Conservation (phyloP, 306 rosid species). For the Dalbergia cochinchinensis region DNA sequence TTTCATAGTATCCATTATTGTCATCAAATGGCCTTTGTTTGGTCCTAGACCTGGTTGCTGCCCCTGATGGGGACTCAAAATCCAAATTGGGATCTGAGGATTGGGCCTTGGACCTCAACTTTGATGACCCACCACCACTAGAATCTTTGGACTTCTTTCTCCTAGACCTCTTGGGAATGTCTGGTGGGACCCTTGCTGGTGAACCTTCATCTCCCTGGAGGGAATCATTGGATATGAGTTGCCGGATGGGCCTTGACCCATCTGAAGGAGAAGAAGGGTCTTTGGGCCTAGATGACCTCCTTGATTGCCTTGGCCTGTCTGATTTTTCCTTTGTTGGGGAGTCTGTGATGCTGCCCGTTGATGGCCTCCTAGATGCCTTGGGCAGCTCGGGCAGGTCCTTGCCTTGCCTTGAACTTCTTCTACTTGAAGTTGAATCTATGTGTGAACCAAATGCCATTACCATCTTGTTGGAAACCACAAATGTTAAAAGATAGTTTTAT, state of each 20-base stretch:
- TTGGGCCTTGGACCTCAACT: slow-evolving; percentile 50
- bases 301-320: slow-evolving; percentile 58
- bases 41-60: slow-evolving; percentile 43
- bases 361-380: slow-evolving; percentile 58
- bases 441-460: not conserved
- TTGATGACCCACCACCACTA: slow-evolving; percentile 38
- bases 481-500: too few relatives aligned
- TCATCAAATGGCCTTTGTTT: slow-evolving; percentile 49
- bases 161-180: slow-evolving; percentile 67
- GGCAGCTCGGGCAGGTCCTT: slow-evolving; percentile 63
- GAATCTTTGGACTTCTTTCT: slow-evolving; percentile 77
- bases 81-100: slow-evolving; percentile 32
- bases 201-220: slow-evolving; percentile 38
- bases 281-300: slow-evolving; percentile 54
- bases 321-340: slow-evolving; percentile 67
- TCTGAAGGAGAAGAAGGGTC: slow-evolving; percentile 48
- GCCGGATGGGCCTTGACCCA: slow-evolving; percentile 15
- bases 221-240: slow-evolving; percentile 25
- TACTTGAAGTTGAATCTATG: slow-evolving; percentile 50
- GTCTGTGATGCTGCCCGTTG: slow-evolving; percentile 15
- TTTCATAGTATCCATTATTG: slow-evolving; percentile 39
- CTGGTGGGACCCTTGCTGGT: slow-evolving; percentile 45
- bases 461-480: too few relatives aligned
- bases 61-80: slow-evolving; percentile 18
- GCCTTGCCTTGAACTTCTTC: slow-evolving; percentile 30